Base-by-base conservation (phyloP, 2,329 filamentous ascomycete genomes). In the Penicillium occitanis region DNA sequence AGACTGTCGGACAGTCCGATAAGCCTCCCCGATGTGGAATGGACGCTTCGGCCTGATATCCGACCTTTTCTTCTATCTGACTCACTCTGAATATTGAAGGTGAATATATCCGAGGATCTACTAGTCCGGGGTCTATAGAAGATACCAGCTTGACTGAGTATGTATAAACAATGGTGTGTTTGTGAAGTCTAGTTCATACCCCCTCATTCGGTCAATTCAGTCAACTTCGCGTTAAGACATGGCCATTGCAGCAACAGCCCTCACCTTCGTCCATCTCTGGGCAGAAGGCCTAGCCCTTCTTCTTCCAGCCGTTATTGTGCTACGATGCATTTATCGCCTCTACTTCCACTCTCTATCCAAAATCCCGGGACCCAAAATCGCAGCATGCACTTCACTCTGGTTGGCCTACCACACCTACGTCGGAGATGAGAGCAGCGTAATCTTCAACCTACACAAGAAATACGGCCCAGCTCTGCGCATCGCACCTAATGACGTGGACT, bases 401-500 rank as follows among this genome's bases (percentile, higher is more conserved):
- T 73, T 75, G 44, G 73, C 72, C 60, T 75, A 75, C 67, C 71
- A 73, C 53, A 70, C 75, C 50, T 67, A 70, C 5, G 57, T 72
- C 10, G 73, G 73, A 3, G 64, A 64, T 35, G 75, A 70, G 35
- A 68, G 70, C 33, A 71, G 70, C 46, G 60, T 71, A 7, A 70
- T 76, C 6, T 69, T 70, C 30, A 67, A 70, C 19, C 65, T 71
- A 64, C 74, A 76, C 59, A 65, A 71, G 51, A 64, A 72, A 69
- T 74, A 75, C 64, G 73, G 73, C 71, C 58, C 50, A 35, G 35
- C 73, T 73, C 73, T 69, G 8, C 76, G 79, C 5, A 74, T 78
- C 1, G 78, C 73, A 1, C 79, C 79, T 1, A 76, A 78, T 63
- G 75, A 76, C 30, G 70, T 82, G 46, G 76, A 80, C 63, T 79